phyloP scores from a whole-genome alignment of 768 basidiomycete genomes.

The Thelephora ganbajun region DNA sequence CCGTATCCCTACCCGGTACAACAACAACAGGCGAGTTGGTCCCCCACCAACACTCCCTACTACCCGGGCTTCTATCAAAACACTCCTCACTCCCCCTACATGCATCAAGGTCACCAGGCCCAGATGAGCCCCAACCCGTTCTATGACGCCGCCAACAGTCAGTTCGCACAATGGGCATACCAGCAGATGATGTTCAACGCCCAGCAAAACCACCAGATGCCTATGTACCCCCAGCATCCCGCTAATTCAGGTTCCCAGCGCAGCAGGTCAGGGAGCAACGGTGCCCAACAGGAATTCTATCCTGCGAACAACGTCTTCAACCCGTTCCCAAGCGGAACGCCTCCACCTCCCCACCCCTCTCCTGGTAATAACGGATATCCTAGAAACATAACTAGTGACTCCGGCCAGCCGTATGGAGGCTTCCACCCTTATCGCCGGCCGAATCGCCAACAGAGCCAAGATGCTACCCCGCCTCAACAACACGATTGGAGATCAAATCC shows the following conservation, averaged over 20 bases:
- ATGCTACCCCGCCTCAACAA: slow-evolving; percentile 8
- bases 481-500: slow-evolving; percentile 34
- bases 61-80: slow-evolving; percentile 72
- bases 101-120: slow-evolving; percentile 21
- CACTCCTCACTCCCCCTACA: slow-evolving; percentile 40
- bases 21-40: slow-evolving; percentile 62
- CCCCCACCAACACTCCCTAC: slow-evolving; percentile 53
- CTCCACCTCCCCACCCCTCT: slow-evolving; percentile 41
- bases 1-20: slow-evolving; percentile 59
- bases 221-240: slow-evolving; percentile 18
- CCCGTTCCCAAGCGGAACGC: slow-evolving; percentile 54
- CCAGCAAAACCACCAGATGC: slow-evolving; percentile 36
- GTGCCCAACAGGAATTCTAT: slow-evolving; percentile 39
- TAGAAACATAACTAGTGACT: slow-evolving; percentile 1
- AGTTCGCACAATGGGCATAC: slow-evolving; percentile 79
- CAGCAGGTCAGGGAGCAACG: slow-evolving; percentile 22
- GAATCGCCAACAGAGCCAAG: slow-evolving; percentile 20
- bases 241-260: slow-evolving; percentile 20
- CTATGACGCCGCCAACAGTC: slow-evolving; percentile 67
- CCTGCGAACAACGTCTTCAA: slow-evolving; percentile 46
- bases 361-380: slow-evolving; percentile 28
- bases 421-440: slow-evolving; percentile 80
- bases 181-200: slow-evolving; percentile 84
- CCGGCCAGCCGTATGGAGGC: slow-evolving; percentile 33
- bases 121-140: slow-evolving; percentile 38